Evolutionary conservation across 1,284 basidiomycete genomes (phyloP).

Genomic region (Pyrrhoderma lamaoense): DNA sequence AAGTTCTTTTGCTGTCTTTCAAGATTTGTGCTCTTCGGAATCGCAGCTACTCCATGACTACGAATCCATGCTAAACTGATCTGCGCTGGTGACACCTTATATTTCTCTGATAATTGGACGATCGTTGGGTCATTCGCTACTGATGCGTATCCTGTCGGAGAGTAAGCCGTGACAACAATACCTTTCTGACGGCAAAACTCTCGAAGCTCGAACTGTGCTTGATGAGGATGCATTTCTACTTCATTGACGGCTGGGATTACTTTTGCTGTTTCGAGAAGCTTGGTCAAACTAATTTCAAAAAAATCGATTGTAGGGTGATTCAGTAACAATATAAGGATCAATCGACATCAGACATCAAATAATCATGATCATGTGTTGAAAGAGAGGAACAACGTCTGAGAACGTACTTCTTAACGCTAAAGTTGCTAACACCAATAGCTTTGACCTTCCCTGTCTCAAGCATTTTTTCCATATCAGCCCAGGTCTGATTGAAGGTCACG

Average conservation of each 20-base stretch:
- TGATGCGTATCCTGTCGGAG: conserved; percentile 24
- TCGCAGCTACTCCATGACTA: conserved; percentile 20
- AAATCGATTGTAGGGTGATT: not conserved
- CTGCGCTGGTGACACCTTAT: conserved; percentile 21
- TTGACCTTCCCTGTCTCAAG: conserved; percentile 35
- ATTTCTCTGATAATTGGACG: conserved; percentile 19
- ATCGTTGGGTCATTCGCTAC: conserved; percentile 21
- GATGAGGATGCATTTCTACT: conserved; percentile 36
- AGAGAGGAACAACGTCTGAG: conserved; percentile 1
- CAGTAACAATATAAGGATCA: no score
- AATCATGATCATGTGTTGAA: no score
- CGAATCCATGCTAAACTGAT: conserved; percentile 22
- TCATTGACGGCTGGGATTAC: conserved; percentile 40
- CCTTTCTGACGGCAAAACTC: conserved; percentile 32
- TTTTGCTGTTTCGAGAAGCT: conserved; percentile 30
- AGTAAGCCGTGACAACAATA: conserved; percentile 39
- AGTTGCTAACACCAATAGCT: conserved; percentile 34
- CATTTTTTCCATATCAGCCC: conserved; percentile 45
- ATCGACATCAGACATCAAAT: no score
- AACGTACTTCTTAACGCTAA: conserved; percentile 16
- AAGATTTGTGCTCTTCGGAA: conserved; percentile 22
- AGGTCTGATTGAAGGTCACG: conserved; percentile 40
- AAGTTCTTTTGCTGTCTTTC: conserved; percentile 22
- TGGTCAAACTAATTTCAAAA: conserved; percentile 5
- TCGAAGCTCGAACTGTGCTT: conserved; percentile 29